These are phyloP conservation scores for Coniferiporia sulphurascens DNA, from an alignment of 1,284 basidiomycete species.

Conservation along the genomic window DNA sequence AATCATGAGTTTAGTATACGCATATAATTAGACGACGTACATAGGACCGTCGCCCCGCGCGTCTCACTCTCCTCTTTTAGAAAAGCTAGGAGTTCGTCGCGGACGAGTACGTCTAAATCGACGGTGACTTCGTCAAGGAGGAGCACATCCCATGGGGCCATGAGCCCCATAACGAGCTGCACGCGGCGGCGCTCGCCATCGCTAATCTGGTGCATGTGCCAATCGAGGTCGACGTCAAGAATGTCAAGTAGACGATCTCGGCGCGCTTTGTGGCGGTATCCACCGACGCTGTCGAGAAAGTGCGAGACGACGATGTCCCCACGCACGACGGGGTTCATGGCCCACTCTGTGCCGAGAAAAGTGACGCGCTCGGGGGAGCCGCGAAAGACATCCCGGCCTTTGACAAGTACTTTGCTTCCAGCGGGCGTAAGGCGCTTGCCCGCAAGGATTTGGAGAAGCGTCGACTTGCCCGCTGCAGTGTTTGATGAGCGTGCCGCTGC, in stretches of 20 bases:
- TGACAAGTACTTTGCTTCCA: constrained; percentile 64
- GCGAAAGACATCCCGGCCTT: constrained; percentile 83
- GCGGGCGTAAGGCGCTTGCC: constrained; percentile 74
- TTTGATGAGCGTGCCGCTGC: background rate
- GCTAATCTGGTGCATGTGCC: constrained; percentile 89
- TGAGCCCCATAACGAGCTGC: constrained; percentile 95
- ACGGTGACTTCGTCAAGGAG: constrained; percentile 97
- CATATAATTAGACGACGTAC: constrained; percentile 39
- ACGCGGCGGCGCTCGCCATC: constrained; percentile 94
- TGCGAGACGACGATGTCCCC: constrained; percentile 84
- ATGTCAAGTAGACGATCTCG: constrained; percentile 86
- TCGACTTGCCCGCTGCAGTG: constrained; percentile 84
- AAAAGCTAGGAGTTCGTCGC: constrained; percentile 86
- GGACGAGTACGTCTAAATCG: constrained; percentile 96
- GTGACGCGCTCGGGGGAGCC: constrained; percentile 72
- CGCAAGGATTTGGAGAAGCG: constrained; percentile 89
- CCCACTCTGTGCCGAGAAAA: constrained; percentile 93
- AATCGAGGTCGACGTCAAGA: constrained; percentile 91
- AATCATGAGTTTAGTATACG: background rate
- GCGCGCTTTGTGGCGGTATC: constrained; percentile 88
- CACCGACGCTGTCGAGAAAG: constrained; percentile 94
- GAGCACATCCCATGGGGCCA: constrained; percentile 93
- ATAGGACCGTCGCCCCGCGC: constrained; percentile 87
- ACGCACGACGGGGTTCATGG: constrained; percentile 94
- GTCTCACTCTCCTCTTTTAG: constrained; percentile 78